Base-by-base conservation (phyloP, 2,329 filamentous ascomycete genomes). In the Hirsutella thompsonii region DNA sequence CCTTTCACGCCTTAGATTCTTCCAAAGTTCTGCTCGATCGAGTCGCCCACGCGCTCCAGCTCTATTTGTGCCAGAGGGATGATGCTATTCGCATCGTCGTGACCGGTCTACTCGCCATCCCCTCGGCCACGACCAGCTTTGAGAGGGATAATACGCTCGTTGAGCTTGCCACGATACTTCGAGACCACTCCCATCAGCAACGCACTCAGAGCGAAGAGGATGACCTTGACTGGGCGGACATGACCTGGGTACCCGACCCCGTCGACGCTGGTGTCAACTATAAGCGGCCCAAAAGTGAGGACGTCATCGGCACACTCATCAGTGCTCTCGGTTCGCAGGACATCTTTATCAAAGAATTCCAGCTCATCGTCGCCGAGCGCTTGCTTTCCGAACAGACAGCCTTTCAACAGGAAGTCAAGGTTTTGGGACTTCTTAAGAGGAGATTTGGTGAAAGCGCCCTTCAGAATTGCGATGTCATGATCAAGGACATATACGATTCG, bases 401-500 rank as follows among this genome's bases (percentile, higher is more conserved):
- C 20, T 93, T 88, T 50, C 74, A 83, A 44, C 87, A 87, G 57
- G 92, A 83, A 60, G 75, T 85, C 41, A 81, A 83, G 42, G 83
- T 95, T 4, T 71, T 96, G 5, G 80, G 90, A 43, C 72, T 96
- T 9, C 72, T 98, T 44, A 95, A 95, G 64, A 73, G 85, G 46
- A 79, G 89, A 8, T 89, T 95, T 42, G 90, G 90, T 20, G 87
- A 95, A 49, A 72, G 75, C 21, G 79, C 86, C 14, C 67, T 98
- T 36, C 92, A 96, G 57, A 84, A 85, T 38, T 95, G 89, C 59
- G 90, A 98, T 56, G 92, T 98, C 52, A 98, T 98, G 92, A 75
- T 98, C 43, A 85, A 83, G 47, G 92, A 98, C 57, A 83, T 96
- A 29, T 74, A 83, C 48, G 89, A 95, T 54, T 94, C 88, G 2